Percentiles rank a stretch among this genome's conserved stretches.
These are phyloP conservation scores for Leccinum fibrillosum DNA, from an alignment of 768 basidiomycete genomes.

Conservation along the genomic window DNA sequence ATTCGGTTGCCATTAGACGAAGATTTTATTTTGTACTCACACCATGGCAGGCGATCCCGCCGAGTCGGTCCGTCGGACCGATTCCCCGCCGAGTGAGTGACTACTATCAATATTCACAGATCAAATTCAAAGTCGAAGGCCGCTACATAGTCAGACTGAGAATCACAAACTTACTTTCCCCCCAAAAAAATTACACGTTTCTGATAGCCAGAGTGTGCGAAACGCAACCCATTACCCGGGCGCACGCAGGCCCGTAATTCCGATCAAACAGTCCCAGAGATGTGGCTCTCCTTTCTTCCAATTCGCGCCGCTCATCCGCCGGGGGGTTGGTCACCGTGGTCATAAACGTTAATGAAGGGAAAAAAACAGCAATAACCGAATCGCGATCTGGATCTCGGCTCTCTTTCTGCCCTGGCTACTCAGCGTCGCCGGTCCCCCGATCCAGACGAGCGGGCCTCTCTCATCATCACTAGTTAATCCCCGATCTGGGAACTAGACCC, in stretches of 20 bases:
- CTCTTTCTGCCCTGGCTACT: background rate
- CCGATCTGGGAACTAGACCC: background rate
- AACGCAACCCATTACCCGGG: background rate
- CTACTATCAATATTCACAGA: background rate
- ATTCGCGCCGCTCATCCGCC: background rate
- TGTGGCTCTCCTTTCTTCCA: background rate
- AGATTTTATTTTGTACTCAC: background rate
- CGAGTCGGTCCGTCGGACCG: background rate
- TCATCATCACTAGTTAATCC: background rate
- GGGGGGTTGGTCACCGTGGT: background rate
- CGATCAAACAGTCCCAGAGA: background rate
- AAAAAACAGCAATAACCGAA: background rate
- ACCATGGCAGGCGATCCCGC: background rate
- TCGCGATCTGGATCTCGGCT: constrained; percentile 4
- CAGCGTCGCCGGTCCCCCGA: background rate
- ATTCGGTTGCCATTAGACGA: background rate
- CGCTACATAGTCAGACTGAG: background rate
- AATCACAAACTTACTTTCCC: background rate
- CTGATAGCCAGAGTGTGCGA: background rate
- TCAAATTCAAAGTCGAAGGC: background rate
- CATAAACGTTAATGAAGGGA: background rate
- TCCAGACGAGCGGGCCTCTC: background rate
- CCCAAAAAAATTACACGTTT: background rate
- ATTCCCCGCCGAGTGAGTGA: background rate
- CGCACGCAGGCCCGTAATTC: background rate